Evolutionary conservation across 192 early-diverging fungal species (phyloP), one percentile per base, ranked within the genome.

Genomic region (Coemansia biformis): DNA sequence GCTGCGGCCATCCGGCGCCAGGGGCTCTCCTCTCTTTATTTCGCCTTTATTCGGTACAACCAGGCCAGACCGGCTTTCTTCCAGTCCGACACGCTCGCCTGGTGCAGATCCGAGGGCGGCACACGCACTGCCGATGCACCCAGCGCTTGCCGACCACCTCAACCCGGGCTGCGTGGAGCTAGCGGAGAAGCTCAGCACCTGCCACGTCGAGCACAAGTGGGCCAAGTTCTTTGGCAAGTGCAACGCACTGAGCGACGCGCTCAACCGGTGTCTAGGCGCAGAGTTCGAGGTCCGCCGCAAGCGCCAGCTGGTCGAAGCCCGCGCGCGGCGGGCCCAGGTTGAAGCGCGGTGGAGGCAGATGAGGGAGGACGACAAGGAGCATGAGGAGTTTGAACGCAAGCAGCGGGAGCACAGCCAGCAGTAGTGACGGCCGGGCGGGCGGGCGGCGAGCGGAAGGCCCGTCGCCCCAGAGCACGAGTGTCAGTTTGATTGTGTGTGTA

Each of bases 191-290:
- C 62, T 72, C 14, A 57, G 57, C 57, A 54, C 51, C 43, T 72
- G 69, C 57, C 69, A 72, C 16, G 46, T 40, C 11, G 69, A 72
- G n/a, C 43, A 65, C 42, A 49, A 37, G 18, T 72, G 61, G 61
- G 69, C 62, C 28, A 72, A 65, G 54, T 72, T 65, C 33, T 44
- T 72, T 50, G 69, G 69, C 44, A 72, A 72, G 40, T 72, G 69
- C 69, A 72, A 72, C 29, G 69, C 69, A 12, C 44, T 72, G 43
- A 72, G 69, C 62, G 69, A 72, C 40, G 69, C 69, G 15, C 69
- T 72, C 32, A 72, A 72, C 61, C 41, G 34, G 46, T 72, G 69
- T 39, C 50, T 72, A 19, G 62, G 52, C 15, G 37, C 21, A 9
- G 69, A 72, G 54, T 72, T 72, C 26, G 69, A 64, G 45, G 48